phyloP scores from a whole-genome alignment of 306 rosid species.

The Aeschynomene evenia region DNA sequence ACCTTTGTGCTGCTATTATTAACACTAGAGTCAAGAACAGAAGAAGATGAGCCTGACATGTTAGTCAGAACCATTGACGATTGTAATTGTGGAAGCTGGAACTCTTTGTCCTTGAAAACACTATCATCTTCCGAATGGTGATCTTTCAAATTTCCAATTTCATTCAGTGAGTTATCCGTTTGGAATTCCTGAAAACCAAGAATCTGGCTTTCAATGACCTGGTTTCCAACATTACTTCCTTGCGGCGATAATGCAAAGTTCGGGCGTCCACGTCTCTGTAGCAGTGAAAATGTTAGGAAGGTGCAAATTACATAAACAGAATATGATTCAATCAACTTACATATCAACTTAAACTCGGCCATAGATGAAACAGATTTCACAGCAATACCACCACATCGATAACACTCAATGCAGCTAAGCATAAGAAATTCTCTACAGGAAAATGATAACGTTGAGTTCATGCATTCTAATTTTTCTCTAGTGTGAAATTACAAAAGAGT shows the following conservation, averaged over 20 bases:
- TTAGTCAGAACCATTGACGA: conserved; percentile 43
- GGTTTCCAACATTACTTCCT: conserved; percentile 53
- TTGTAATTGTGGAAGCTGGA: conserved; percentile 46
- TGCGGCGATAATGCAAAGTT: conserved; percentile 55
- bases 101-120: conserved; percentile 45
- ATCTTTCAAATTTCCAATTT: conserved; percentile 40
- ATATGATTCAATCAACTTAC: conserved; percentile 20
- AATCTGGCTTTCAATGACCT: conserved; percentile 45
- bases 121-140: conserved; percentile 39
- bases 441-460: background rate
- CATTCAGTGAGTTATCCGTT: conserved; percentile 32
- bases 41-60: conserved; percentile 42
- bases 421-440: background rate
- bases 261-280: conserved; percentile 45
- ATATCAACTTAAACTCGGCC: conserved; percentile 1
- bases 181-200: conserved; percentile 51
- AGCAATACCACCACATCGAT: background rate
- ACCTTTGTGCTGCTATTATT: conserved; percentile 28
- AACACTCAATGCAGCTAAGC: conserved; percentile 9
- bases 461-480: background rate
- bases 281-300: conserved; percentile 18
- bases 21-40: conserved; percentile 38
- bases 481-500: background rate
- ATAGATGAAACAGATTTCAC: background rate
- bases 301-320: background rate